phyloP scores from a whole-genome alignment of 106 monocot species.

The Acorus gramineus region DNA sequence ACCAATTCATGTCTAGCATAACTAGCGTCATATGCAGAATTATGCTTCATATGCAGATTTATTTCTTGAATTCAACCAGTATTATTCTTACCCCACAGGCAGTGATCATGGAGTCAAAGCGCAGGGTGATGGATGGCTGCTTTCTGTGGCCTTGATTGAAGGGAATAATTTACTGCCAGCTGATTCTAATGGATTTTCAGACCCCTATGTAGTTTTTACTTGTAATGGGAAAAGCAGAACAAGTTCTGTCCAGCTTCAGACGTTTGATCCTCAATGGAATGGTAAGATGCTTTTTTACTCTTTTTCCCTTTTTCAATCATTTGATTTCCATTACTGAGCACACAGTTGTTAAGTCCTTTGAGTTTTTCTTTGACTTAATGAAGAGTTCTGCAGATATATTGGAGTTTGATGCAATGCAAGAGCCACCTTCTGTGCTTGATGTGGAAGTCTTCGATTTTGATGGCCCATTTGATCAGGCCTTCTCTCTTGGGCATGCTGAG shows the following conservation, averaged over 20 bases:
- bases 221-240: conserved; percentile 54
- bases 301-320: not conserved
- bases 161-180: conserved; percentile 33
- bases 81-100: conserved; percentile 12
- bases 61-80: not conserved
- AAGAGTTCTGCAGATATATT: conserved; percentile 40
- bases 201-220: conserved; percentile 62
- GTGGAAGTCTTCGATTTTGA: conserved; percentile 54
- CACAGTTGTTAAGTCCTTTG: not conserved
- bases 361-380: not conserved
- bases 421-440: conserved; percentile 60
- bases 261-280: conserved; percentile 65
- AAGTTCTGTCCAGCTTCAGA: conserved; percentile 70
- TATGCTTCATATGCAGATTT: too few species aligned
- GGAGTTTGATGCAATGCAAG: conserved; percentile 70
- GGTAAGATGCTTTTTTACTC: conserved; percentile 22
- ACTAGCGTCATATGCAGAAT: too few species aligned
- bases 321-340: not conserved
- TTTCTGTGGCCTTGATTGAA: conserved; percentile 65
- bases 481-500: conserved; percentile 54
- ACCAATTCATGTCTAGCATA: too few species aligned
- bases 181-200: conserved; percentile 19
- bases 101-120: conserved; percentile 51
- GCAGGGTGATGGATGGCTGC: conserved; percentile 58
- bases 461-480: conserved; percentile 39